Conservation (phyloP, 2,329 filamentous ascomycete genomes). For the Cladosporium sphaerospermum region DNA sequence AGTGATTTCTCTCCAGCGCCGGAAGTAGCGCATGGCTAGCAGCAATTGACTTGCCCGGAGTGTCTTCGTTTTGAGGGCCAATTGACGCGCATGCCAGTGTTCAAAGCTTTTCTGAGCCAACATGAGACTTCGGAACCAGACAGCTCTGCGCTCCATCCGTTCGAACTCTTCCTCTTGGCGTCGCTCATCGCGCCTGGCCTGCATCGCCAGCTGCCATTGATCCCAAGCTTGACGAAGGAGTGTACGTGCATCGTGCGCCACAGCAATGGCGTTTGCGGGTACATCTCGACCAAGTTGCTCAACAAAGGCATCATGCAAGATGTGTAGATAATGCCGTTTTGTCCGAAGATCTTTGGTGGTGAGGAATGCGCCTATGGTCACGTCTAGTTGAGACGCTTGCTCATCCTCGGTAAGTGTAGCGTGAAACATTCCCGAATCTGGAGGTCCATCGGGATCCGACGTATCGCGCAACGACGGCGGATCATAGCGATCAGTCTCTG, state of each 20-base stretch:
- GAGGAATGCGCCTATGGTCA: background rate
- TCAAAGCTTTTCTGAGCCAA: slow-evolving; percentile 4
- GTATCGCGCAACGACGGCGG: background rate
- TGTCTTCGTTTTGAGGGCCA: background rate
- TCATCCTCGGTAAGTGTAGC: background rate
- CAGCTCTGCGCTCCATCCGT: slow-evolving; percentile 13
- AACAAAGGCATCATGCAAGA: slow-evolving; percentile 42
- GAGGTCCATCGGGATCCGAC: background rate
- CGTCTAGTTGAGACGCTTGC: background rate
- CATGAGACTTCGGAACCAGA: background rate
- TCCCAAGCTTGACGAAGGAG: slow-evolving; percentile 50
- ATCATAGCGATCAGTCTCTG: background rate
- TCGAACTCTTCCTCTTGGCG: slow-evolving; percentile 12
- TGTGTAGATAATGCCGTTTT: slow-evolving; percentile 24
- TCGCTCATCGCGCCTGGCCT: slow-evolving; percentile 10
- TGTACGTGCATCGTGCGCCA: slow-evolving; percentile 44
- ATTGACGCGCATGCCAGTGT: slow-evolving; percentile 4
- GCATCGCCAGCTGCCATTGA: slow-evolving; percentile 40
- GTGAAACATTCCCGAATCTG: background rate
- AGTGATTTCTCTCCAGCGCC: slow-evolving; percentile 62
- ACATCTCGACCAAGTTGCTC: slow-evolving; percentile 23
- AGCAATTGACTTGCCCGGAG: slow-evolving; percentile 29
- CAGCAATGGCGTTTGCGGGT: slow-evolving; percentile 36
- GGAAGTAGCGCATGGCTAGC: slow-evolving; percentile 62
- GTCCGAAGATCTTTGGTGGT: slow-evolving; percentile 21